Conservation (phyloP, 2,329 filamentous ascomycete genomes). For the Pyrenophora graminea region DNA sequence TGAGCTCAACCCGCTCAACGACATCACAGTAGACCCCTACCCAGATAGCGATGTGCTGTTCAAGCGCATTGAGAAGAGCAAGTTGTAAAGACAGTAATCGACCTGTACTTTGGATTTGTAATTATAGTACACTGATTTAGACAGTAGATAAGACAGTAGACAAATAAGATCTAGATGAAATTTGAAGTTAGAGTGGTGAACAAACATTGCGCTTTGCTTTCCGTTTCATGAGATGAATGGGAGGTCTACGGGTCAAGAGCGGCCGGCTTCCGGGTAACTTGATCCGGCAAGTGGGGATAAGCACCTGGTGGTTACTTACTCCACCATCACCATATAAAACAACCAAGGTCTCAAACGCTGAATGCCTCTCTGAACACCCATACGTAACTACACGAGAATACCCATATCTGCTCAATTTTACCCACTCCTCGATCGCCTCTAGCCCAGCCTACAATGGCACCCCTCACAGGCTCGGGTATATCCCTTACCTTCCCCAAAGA, state of each 20-base stretch:
- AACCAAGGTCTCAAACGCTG: background rate
- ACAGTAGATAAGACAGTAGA: background rate
- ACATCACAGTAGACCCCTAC: conserved; percentile 72
- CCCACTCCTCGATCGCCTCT: background rate
- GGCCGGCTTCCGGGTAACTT: background rate
- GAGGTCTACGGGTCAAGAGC: background rate
- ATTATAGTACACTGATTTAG: conserved; percentile 4
- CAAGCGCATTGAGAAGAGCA: conserved; percentile 64
- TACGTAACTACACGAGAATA: background rate
- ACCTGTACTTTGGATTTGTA: conserved; percentile 2
- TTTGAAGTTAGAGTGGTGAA: no score
- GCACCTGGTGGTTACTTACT: background rate
- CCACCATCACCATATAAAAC: background rate
- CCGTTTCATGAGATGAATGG: no score
- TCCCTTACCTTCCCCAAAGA: background rate
- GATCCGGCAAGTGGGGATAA: conserved; percentile 1
- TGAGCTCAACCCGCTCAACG: conserved; percentile 74
- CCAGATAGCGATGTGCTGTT: conserved; percentile 65
- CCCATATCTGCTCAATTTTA: no score
- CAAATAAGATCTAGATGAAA: background rate
- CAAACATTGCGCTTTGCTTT: no score
- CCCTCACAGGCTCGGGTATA: no score
- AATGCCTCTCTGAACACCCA: no score
- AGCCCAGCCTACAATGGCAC: background rate
- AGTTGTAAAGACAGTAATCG: conserved; percentile 46